These are phyloP conservation scores for Penicillium sp. DNA, from an alignment of 2,329 filamentous ascomycete species.

Conservation along the genomic window DNA sequence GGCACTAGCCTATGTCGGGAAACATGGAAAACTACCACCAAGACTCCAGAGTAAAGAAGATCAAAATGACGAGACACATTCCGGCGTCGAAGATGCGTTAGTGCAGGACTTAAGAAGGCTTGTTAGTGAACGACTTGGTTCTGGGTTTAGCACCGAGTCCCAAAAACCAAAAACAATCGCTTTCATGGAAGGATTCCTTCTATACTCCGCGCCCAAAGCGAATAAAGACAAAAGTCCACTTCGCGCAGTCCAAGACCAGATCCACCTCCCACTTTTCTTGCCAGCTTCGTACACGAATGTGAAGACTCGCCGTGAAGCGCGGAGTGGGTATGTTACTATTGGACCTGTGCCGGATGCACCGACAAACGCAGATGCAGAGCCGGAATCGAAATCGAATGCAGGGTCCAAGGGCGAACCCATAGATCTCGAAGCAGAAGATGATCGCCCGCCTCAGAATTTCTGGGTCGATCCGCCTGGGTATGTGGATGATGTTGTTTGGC, in stretches of 20 bases:
- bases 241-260: conserved; percentile 30
- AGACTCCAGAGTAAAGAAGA: conserved; percentile 59
- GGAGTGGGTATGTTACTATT: conserved; percentile 50
- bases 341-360: conserved; percentile 28
- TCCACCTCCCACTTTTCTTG: conserved; percentile 79
- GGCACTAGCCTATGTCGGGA: conserved; percentile 69
- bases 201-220: conserved; percentile 60
- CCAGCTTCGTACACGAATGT: conserved; percentile 61
- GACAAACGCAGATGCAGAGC: not conserved
- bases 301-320: conserved; percentile 41
- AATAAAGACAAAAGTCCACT: conserved; percentile 27
- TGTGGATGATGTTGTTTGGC: conserved; percentile 93
- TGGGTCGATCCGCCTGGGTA: conserved; percentile 95
- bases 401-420: conserved; percentile 4
- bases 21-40: conserved; percentile 58
- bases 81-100: conserved; percentile 31
- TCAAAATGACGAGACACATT: conserved; percentile 54
- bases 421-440: conserved; percentile 32
- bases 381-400: not conserved
- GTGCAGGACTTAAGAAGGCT: conserved; percentile 25
- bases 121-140: conserved; percentile 22
- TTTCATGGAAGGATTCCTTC: conserved; percentile 84
- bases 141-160: not conserved
- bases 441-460: conserved; percentile 67
- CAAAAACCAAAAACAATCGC: conserved; percentile 52